A percentile compares a stretch with the other conserved stretches of the same genome.
Evolutionary conservation across 768 basidiomycete species (phyloP).

Genomic region (Dacryopinax primogenitus): DNA sequence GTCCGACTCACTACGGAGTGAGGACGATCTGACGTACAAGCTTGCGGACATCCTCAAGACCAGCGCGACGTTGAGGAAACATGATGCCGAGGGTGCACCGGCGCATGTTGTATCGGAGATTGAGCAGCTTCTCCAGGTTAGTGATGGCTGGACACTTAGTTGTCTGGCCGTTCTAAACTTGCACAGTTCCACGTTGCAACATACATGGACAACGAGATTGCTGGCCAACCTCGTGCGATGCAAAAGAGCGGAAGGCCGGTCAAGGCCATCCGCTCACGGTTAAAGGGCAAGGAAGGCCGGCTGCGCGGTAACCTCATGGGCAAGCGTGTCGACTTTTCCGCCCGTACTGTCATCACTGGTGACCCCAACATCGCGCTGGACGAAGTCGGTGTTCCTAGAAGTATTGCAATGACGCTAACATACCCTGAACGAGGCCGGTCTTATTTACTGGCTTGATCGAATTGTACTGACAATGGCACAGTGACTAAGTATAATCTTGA

Average conservation of each 20-base stretch:
- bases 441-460: not conserved
- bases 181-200: constrained; percentile 92
- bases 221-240: constrained; percentile 90
- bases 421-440: constrained; percentile 84
- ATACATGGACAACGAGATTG: constrained; percentile 99
- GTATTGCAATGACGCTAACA: constrained; percentile 95
- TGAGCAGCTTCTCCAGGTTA: constrained; percentile 85
- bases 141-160: constrained; percentile 18
- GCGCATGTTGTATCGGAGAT: constrained; percentile 92
- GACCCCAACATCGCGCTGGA: constrained; percentile 95
- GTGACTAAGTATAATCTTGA: constrained; percentile 96
- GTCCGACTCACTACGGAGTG: constrained; percentile 89
- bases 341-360: constrained; percentile 97
- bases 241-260: constrained; percentile 97
- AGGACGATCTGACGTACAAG: constrained; percentile 98
- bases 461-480: constrained; percentile 23
- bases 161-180: constrained; percentile 2
- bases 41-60: constrained; percentile 94
- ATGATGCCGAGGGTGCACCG: constrained; percentile 93
- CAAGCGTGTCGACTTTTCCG: constrained; percentile 98
- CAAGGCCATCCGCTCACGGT: constrained; percentile 92
- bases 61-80: constrained; percentile 77
- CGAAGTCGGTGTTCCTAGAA: constrained; percentile 89
- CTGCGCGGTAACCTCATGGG: constrained; percentile 98
- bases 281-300: constrained; percentile 98